A percentile compares a stretch with the other conserved stretches of the same genome.
Evolutionary conservation across 2,329 filamentous ascomycete species (phyloP).

Genomic region (Monosporascus sp.): DNA sequence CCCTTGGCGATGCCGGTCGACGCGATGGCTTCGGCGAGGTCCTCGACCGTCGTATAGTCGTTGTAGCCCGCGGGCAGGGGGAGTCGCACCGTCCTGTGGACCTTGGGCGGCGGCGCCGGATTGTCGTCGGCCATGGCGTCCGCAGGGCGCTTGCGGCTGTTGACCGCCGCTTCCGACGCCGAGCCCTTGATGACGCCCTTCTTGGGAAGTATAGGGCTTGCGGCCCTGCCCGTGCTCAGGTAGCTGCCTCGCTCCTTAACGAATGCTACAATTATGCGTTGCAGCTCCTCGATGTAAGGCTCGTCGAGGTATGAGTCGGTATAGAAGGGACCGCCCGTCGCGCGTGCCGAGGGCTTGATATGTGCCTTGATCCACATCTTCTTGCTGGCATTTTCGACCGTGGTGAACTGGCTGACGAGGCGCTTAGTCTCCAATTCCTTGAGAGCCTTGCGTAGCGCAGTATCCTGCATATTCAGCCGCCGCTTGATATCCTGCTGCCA

Average conservation of each 20-base stretch:
- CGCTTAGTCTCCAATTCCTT: slow-evolving; percentile 78
- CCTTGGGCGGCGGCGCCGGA: slow-evolving; percentile 23
- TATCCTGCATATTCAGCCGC: slow-evolving; percentile 77
- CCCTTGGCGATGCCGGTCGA: slow-evolving; percentile 65
- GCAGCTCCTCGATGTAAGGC: slow-evolving; percentile 75
- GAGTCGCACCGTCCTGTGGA: slow-evolving; percentile 31
- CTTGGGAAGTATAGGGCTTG: slow-evolving; percentile 42
- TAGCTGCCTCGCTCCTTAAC: slow-evolving; percentile 27
- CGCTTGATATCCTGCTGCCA: slow-evolving; percentile 84
- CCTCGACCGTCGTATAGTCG: slow-evolving; percentile 73
- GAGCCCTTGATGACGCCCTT: slow-evolving; percentile 50
- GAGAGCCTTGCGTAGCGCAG: slow-evolving; percentile 71
- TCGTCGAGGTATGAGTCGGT: slow-evolving; percentile 86
- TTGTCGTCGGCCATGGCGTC: slow-evolving; percentile 31
- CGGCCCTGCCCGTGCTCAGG: slow-evolving; percentile 27
- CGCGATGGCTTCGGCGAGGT: slow-evolving; percentile 72
- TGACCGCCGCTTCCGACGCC: slow-evolving; percentile 29
- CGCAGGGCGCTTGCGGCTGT: slow-evolving; percentile 47
- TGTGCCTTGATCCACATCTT: slow-evolving; percentile 95
- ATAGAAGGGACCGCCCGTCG: slow-evolving; percentile 92
- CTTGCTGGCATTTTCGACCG: slow-evolving; percentile 81
- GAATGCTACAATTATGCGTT: slow-evolving; percentile 35
- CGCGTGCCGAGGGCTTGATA: slow-evolving; percentile 79
- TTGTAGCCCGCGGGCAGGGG: slow-evolving; percentile 62
- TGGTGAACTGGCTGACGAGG: slow-evolving; percentile 84